A percentile compares a stretch with the other conserved stretches of the same genome.
phyloP scores from a whole-genome alignment of 192 early-diverging fungal species.

The Geranomyces variabilis region DNA sequence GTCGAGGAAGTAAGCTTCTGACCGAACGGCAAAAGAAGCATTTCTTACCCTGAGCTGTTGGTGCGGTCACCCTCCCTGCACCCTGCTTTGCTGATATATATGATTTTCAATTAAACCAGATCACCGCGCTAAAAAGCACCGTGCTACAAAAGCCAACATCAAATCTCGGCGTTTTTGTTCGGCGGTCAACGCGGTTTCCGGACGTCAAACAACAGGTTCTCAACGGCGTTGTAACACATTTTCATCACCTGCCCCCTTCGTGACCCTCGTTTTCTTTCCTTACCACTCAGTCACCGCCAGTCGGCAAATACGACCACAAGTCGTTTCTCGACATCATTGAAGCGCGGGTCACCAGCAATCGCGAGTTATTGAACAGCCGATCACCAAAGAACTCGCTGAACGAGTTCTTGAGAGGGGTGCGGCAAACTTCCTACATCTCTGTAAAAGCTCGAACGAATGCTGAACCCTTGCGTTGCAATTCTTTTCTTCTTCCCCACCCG shows the following conservation, averaged over 20 bases:
- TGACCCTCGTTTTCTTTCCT: too few species aligned
- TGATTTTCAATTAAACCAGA: conserved; percentile 28
- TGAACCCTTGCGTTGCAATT: too few species aligned
- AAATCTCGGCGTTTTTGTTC: conserved; percentile 38
- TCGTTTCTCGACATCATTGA: conserved; percentile 39
- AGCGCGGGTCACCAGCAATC: conserved; percentile 4
- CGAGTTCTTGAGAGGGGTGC: conserved; percentile 16
- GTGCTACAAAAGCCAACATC: conserved; percentile 39
- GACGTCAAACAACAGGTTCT: conserved; percentile 30
- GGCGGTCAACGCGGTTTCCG: conserved; percentile 40
- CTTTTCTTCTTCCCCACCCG: too few species aligned
- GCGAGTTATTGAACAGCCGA: conserved; percentile 22
- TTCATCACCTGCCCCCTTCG: not conserved
- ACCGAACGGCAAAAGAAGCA: not conserved
- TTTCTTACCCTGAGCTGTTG: too few species aligned
- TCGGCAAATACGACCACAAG: conserved; percentile 40
- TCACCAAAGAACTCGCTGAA: conserved; percentile 27
- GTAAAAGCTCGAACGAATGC: not conserved
- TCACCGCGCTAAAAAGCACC: conserved; percentile 27
- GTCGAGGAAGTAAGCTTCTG: conserved; percentile 34
- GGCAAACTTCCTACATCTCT: too few species aligned
- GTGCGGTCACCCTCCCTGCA: too few species aligned
- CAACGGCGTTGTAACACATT: too few species aligned
- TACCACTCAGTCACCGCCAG: conserved; percentile 34
- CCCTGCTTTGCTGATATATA: not conserved